Percentiles rank a stretch among this genome's conserved stretches.
phyloP scores from a whole-genome alignment of 257 asterid genomes.

The Primulina tabacum region DNA sequence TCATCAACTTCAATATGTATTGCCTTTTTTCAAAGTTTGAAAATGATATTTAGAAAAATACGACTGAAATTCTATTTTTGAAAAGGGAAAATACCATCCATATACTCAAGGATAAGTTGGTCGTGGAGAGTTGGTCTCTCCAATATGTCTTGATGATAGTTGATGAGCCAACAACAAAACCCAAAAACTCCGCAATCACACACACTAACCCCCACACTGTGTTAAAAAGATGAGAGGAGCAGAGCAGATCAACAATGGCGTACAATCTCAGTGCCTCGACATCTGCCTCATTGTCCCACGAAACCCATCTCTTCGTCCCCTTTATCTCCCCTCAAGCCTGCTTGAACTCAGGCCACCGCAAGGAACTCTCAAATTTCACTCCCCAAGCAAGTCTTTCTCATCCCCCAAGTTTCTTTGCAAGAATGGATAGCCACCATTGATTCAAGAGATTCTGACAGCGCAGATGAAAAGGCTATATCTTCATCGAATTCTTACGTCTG shows the following conservation, averaged over 20 bases:
- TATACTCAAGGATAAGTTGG: too few species aligned
- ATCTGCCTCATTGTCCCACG: conserved; percentile 39
- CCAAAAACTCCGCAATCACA: not conserved
- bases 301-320: conserved; percentile 44
- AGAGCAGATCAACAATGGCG: conserved; percentile 38
- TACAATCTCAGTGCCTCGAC: conserved; percentile 40
- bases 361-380: conserved; percentile 31
- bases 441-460: conserved; percentile 27
- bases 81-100: too few species aligned
- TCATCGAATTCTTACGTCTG: conserved; percentile 53
- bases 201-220: not conserved
- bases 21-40: too few species aligned
- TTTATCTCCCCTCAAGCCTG: conserved; percentile 32
- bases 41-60: too few species aligned
- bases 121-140: too few species aligned
- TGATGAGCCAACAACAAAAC: not conserved
- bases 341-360: conserved; percentile 30
- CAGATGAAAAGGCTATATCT: conserved; percentile 30
- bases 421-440: conserved; percentile 27
- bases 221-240: not conserved
- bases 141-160: too few species aligned
- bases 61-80: too few species aligned
- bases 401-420: conserved; percentile 39
- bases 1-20: too few species aligned
- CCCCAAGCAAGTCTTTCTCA: conserved; percentile 24